A percentile compares a stretch with the other conserved stretches of the same genome.
These are phyloP conservation scores for Arachnopeziza araneosa DNA, from an alignment of 2,329 filamentous ascomycete species.

Conservation along the genomic window DNA sequence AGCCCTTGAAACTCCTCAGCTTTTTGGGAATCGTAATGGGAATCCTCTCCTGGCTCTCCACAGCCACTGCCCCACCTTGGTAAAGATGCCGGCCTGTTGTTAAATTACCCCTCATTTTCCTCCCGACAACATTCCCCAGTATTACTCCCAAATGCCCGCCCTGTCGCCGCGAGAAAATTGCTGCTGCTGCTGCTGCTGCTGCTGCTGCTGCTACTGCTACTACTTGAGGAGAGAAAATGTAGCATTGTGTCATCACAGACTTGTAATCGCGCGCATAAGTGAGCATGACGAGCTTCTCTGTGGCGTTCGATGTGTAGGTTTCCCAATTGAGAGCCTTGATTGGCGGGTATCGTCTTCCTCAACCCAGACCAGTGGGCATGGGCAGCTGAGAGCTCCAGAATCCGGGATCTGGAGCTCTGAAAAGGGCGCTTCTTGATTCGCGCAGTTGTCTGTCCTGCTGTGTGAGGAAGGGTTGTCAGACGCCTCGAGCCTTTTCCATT, in stretches of 20 bases:
- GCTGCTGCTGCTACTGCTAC: too few relatives aligned
- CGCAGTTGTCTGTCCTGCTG: too few relatives aligned
- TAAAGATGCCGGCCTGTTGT: not conserved
- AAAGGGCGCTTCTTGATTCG: too few relatives aligned
- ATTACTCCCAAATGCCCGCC: not conserved
- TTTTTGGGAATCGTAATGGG: not conserved
- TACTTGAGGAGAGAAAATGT: too few relatives aligned
- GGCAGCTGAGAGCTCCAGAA: not conserved
- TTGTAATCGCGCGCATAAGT: not conserved
- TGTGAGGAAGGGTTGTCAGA: not conserved
- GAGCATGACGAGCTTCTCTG: not conserved
- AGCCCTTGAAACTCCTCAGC: not conserved
- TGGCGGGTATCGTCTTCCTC: not conserved
- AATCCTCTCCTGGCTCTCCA: not conserved
- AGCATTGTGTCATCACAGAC: not conserved
- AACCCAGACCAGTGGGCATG: not conserved
- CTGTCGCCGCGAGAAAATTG: not conserved
- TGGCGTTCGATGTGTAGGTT: too few relatives aligned
- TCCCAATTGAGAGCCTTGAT: not conserved
- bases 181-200: too few relatives aligned
- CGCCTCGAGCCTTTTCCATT: not conserved
- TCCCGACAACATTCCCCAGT: not conserved
- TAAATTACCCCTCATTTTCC: not conserved
- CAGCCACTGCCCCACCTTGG: not conserved
- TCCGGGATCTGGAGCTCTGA: not conserved